Conservation (phyloP, 2,329 filamentous ascomycete species). For the Pezicula rhizophila region DNA sequence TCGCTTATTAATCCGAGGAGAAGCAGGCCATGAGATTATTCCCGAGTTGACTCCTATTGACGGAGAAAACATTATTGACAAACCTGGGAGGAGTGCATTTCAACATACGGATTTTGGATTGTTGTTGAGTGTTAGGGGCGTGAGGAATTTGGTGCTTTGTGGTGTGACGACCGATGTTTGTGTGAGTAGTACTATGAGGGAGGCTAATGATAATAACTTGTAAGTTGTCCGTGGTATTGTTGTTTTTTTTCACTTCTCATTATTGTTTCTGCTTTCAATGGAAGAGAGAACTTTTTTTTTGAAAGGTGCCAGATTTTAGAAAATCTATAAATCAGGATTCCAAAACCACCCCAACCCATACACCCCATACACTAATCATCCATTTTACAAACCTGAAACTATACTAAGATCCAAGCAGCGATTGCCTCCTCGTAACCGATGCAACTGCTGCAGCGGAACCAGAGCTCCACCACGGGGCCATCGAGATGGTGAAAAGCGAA, state of each 20-base stretch:
- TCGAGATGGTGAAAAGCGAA: constrained; percentile 26
- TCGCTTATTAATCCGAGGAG: constrained; percentile 51
- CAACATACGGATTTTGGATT: constrained; percentile 32
- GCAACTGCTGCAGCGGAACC: constrained; percentile 24
- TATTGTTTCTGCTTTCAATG: too few species aligned
- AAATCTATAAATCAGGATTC: too few species aligned
- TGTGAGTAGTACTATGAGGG: constrained; percentile 29
- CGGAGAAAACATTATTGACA: constrained; percentile 28
- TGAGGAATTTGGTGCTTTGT: constrained; percentile 27
- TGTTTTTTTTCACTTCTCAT: too few species aligned
- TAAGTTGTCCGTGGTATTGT: not conserved
- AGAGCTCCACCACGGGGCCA: constrained; percentile 21
- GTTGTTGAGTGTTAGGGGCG: constrained; percentile 24
- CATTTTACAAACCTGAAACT: not conserved
- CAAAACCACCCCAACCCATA: too few species aligned
- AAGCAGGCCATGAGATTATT: constrained; percentile 51
- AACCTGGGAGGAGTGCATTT: constrained; percentile 29
- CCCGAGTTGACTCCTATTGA: constrained; percentile 29
- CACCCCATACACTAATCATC: too few species aligned
- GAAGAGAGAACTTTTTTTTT: too few species aligned
- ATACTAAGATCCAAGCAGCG: constrained; percentile 2
- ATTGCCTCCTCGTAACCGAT: constrained; percentile 27
- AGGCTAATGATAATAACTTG: constrained; percentile 28
- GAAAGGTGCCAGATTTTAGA: too few species aligned
- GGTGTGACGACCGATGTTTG: constrained; percentile 33